These are phyloP conservation scores for Coffea canephora DNA, from an alignment of 257 asterid species.

Conservation along the genomic window DNA sequence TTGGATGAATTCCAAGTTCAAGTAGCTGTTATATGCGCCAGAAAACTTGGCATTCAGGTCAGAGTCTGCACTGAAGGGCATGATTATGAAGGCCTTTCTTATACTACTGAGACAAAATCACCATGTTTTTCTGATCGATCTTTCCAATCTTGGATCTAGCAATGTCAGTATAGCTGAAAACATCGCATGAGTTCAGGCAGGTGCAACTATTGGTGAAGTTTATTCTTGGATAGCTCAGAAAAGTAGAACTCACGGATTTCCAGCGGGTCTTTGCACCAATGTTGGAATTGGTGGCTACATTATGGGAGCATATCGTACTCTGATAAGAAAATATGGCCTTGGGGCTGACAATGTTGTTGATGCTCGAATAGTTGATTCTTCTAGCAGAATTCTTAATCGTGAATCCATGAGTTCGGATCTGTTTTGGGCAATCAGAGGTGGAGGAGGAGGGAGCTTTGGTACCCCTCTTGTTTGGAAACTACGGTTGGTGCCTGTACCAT, in stretches of 20 bases:
- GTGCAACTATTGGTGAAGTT: constrained; percentile 6
- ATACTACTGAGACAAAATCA: background rate
- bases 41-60: constrained; percentile 10
- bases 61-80: constrained; percentile 25
- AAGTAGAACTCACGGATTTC: background rate
- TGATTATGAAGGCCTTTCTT: constrained; percentile 10
- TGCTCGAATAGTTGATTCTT: background rate
- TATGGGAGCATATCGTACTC: background rate
- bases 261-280: background rate
- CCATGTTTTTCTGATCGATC: background rate
- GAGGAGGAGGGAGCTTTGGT: constrained; percentile 16
- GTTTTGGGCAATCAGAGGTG: constrained; percentile 12
- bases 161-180: background rate
- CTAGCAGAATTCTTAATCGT: background rate
- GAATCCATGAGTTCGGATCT: constrained; percentile 5
- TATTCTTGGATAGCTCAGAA: background rate
- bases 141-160: background rate
- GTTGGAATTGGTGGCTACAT: constrained; percentile 1
- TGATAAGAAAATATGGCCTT: constrained; percentile 1
- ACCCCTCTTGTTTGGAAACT: constrained; percentile 9
- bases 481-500: background rate
- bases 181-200: background rate
- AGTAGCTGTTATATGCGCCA: constrained; percentile 20
- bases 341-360: background rate
- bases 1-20: constrained; percentile 26